Conservation (phyloP, 2,329 filamentous ascomycete genomes). For the Colletotrichum agaves region DNA sequence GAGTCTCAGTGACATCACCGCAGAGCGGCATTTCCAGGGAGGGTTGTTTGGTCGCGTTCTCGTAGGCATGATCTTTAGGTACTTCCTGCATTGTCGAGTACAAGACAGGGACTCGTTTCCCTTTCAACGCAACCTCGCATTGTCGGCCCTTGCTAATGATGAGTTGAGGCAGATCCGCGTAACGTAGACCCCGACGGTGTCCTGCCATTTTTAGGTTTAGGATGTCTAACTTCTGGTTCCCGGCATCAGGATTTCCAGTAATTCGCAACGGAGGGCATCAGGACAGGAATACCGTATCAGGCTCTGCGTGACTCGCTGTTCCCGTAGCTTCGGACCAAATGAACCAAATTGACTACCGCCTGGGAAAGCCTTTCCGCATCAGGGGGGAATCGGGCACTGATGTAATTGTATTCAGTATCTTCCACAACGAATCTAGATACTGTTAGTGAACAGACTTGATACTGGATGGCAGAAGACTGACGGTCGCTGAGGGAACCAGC, state of each 20-base stretch:
- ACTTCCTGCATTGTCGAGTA: neutral
- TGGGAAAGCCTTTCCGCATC: constrained; percentile 56
- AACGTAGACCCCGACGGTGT: neutral
- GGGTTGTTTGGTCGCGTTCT: neutral
- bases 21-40: neutral
- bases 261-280: neutral
- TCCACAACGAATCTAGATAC: constrained; percentile 57
- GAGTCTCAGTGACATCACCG: constrained; percentile 3
- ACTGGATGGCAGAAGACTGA: neutral
- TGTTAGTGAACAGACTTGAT: neutral
- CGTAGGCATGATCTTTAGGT: neutral
- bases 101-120: neutral
- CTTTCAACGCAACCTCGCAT: too few relatives aligned
- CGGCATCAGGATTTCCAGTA: neutral
- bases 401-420: constrained; percentile 60
- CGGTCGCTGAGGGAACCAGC: constrained; percentile 42
- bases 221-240: neutral
- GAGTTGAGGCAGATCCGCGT: neutral
- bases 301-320: neutral
- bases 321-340: constrained; percentile 21
- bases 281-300: neutral
- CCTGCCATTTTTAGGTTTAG: neutral
- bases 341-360: constrained; percentile 53
- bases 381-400: constrained; percentile 58
- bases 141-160: neutral